Base-by-base conservation (phyloP, 2,329 filamentous ascomycete species). In the Graphilbum ipis-grandicollis region DNA sequence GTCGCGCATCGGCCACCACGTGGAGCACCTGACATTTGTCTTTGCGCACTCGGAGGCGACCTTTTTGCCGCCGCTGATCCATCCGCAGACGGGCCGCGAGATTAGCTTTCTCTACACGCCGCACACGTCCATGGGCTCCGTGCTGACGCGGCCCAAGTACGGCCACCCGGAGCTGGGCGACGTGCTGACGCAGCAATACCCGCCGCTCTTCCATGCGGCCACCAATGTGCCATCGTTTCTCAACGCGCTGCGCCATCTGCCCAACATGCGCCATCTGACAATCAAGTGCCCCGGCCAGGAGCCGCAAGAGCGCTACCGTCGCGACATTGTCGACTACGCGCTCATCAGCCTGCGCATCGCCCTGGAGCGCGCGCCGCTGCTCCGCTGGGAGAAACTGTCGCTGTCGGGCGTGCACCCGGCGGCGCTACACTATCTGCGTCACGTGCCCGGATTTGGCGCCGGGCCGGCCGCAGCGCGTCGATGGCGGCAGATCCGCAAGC, bases 151-250 rank as follows among this genome's bases (percentile, higher is more conserved):
- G 37, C 79, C 79, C 36, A 88, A 83, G 57, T 92, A 92, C 53
- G 81, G 79, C 46, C 81, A 76, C 52, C 66, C 70, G 47, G 79
- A 83, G 48, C 72, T 90, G 49, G 84, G 77, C 42, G 79, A 88
- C 50, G 68, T 92, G 40, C 65, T 93, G 42, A 81, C 83, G 13
- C 75, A 83, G 51, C 84, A 93, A 57, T 93, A 92, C 50, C 82
- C 83, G 36, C 82, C 85, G 6, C 60, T 93, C 3, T 93, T 93
- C 58, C 85, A 93, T 51, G 81, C 84, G 7, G 81, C 85, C 8
- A 88, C 82, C 42, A 90, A 93, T 51, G 78, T 92, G 7, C 71
- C 80, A 5, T 80, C 81, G 29, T 93, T 93, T 58, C 75, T 88
- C 47, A 67, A 74, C 44, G 80, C 80, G 34, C 64, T 93, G 51